Conservation (phyloP, 2,329 filamentous ascomycete genomes). For the Cryphonectria naterciae region DNA sequence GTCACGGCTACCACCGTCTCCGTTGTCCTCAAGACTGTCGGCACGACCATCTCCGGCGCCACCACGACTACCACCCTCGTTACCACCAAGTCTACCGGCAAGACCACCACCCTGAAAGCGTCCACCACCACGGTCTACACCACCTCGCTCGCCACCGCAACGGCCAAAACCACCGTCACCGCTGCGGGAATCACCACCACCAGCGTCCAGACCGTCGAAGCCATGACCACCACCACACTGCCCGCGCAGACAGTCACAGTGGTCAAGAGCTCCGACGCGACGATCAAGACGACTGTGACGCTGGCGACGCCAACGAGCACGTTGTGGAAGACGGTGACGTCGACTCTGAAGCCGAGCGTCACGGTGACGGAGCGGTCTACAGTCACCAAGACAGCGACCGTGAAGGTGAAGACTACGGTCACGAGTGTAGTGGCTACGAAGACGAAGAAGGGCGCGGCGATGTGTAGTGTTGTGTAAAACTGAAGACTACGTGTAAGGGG, state of each 20-base stretch:
- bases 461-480: background rate
- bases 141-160: slow-evolving; percentile 19
- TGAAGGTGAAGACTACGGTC: background rate
- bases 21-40: slow-evolving; percentile 4
- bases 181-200: slow-evolving; percentile 4
- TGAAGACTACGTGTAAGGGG: background rate
- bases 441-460: background rate
- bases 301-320: slow-evolving; percentile 7
- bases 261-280: slow-evolving; percentile 12
- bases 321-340: slow-evolving; percentile 4
- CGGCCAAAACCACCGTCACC: slow-evolving; percentile 13
- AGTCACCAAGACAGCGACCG: slow-evolving; percentile 6
- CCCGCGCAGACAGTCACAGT: slow-evolving; percentile 13
- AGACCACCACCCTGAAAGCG: slow-evolving; percentile 34
- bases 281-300: slow-evolving; percentile 17
- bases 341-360: background rate
- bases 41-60: slow-evolving; percentile 11
- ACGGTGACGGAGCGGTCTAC: background rate
- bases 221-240: slow-evolving; percentile 8
- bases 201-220: background rate
- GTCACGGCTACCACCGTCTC: background rate
- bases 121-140: slow-evolving; percentile 27
- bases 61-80: slow-evolving; percentile 15
- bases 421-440: background rate
- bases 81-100: slow-evolving; percentile 24